Evolutionary conservation across 345 rosid species (phyloP), one percentile per base, ranked within the genome.

Genomic region (Pugionium dolabratum): DNA sequence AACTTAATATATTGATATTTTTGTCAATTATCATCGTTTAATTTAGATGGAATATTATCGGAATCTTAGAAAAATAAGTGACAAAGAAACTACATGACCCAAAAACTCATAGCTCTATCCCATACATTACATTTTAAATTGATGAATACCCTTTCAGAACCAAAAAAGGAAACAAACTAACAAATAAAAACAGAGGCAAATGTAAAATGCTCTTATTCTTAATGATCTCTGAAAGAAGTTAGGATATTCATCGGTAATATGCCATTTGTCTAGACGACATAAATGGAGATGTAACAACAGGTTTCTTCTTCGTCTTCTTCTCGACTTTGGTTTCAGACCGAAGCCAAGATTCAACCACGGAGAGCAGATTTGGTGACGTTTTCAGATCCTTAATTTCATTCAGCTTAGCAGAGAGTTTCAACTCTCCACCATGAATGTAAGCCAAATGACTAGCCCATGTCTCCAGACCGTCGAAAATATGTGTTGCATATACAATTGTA

Each of bases 201-300:
- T 9, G 35, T 42, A n/a, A 52, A 43, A 6, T 51, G 18, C 6
- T 54, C 59, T 64, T 64, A 64, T 64, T 64, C 59, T 40, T 52
- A 18, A 6, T 29, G 45, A 40, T 46, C 33, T 50, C 42, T 64
- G 46, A 43, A 11, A 25, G 56, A 54, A 27, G 50, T 25, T 54
- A 47, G 51, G 8, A n/a, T 52, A 33, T 18, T 86, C 78, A 93
- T 9, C 94, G 85, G 76, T 86, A 88, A 80, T 88, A 90, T 10
- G 99, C 96, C 99, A 94, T 94, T 66, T 94, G 99, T 65, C 96
- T 85, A 7, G 97, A 94, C 2, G 96, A 84, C 81, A 75, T 74
- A 31, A 71, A 68, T 2, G 88, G 79, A 69, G 79, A 86, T 40
- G 87, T 41, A 59, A 80, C 50, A 50, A 80, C 59, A 48, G 79